Evolutionary conservation across 306 rosid genomes (phyloP).

Genomic region (Malus asiatica): DNA sequence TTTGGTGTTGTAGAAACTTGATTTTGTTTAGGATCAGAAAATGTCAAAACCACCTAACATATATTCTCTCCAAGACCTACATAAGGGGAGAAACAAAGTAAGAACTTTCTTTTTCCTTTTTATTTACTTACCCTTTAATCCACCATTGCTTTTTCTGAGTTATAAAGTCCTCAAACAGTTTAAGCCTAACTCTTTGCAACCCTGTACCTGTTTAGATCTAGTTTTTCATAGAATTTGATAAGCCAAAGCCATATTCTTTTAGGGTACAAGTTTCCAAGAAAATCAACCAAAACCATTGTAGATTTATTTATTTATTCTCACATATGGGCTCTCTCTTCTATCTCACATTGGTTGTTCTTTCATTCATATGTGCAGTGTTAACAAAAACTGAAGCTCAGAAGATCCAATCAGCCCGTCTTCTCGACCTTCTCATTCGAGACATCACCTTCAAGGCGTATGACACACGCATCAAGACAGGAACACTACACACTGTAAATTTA

Average conservation of each 20-base stretch:
- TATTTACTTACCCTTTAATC: conserved; percentile 24
- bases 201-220: conserved; percentile 8
- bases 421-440: conserved; percentile 81
- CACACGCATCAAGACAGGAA: conserved; percentile 47
- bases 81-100: conserved; percentile 24
- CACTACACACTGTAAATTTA: conserved; percentile 39
- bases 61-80: conserved; percentile 25
- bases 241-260: conserved; percentile 4
- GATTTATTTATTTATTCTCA: conserved; percentile 3
- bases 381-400: conserved; percentile 36
- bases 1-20: background rate
- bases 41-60: conserved; percentile 20
- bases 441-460: conserved; percentile 56
- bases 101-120: conserved; percentile 27
- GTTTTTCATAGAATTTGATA: conserved; percentile 5
- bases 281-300: background rate
- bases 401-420: conserved; percentile 59
- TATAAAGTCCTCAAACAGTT: conserved; percentile 16
- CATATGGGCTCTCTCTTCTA: conserved; percentile 52
- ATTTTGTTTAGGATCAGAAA: conserved; percentile 20
- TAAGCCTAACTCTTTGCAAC: conserved; percentile 19
- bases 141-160: conserved; percentile 23
- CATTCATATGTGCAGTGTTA: conserved; percentile 20
- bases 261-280: conserved; percentile 5
- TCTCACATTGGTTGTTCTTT: conserved; percentile 36